Percentiles rank a stretch among this genome's conserved stretches.
Evolutionary conservation across 2,329 filamentous ascomycete genomes (phyloP).

Genomic region (Ustilaginoidea virens): DNA sequence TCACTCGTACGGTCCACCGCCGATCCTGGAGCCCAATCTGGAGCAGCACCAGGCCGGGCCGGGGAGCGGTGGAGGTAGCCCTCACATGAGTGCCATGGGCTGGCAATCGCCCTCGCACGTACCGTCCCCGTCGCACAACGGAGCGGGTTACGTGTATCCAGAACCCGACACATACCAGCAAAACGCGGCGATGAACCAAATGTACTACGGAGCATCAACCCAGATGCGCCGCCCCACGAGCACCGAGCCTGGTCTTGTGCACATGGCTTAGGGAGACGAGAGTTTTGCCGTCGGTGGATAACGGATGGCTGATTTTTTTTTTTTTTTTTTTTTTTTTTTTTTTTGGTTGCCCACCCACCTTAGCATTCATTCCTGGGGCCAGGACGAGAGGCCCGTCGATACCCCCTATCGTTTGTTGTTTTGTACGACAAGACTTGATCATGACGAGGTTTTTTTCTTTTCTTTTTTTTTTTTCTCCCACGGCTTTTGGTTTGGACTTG

Average conservation of each 20-base stretch:
- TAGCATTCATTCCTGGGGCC: too few species aligned
- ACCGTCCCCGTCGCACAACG: conserved; percentile 52
- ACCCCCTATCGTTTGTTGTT: too few species aligned
- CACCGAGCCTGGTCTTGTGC: conserved; percentile 44
- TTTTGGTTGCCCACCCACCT: too few species aligned
- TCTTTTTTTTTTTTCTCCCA: too few species aligned
- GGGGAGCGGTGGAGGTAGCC: conserved; percentile 64
- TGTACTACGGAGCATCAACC: conserved; percentile 55
- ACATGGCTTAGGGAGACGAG: conserved; percentile 20
- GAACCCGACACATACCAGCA: conserved; percentile 64
- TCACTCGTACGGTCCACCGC: conserved; percentile 63
- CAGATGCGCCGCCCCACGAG: conserved; percentile 58
- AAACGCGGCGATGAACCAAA: conserved; percentile 43
- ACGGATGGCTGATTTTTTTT: too few species aligned
- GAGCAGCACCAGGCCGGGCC: conserved; percentile 55
- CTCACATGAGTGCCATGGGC: conserved; percentile 66
- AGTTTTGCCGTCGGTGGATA: conserved; percentile 3
- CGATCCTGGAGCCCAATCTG: conserved; percentile 71
- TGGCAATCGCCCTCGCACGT: conserved; percentile 79
- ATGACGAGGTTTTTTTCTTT: too few species aligned
- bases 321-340: too few species aligned
- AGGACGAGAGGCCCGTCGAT: too few species aligned
- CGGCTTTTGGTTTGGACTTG: too few species aligned
- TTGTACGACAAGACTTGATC: too few species aligned
- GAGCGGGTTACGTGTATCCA: conserved; percentile 59